Evolutionary conservation across 2,329 filamentous ascomycete genomes (phyloP), one percentile per base, ranked within the genome.

Genomic region (Fusarium begoniae): DNA sequence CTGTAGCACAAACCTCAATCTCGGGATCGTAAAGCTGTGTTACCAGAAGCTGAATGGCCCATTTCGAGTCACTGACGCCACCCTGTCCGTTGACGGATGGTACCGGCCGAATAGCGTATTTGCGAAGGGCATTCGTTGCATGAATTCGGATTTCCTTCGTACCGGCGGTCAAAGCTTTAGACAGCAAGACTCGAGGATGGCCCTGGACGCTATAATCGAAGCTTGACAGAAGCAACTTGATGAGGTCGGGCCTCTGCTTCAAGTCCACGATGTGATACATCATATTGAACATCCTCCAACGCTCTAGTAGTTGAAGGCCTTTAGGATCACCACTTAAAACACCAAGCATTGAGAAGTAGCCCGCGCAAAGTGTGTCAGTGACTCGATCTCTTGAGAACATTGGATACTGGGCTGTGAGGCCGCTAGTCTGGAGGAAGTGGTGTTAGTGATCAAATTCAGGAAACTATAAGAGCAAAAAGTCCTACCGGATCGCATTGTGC

Each of bases 241-340:
- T 94, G 67, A 99, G 86, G 81, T 99, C 96, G 51, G 96, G 94
- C 6, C 96, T 92, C 81, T 96, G 93, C 77, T 93, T 94, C 50
- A 98, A 87, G 79, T 98, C 96, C 66, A 98, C 90, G 70, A 99
- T 98, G 82, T 98, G 96, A 81, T 99, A 99, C 87, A 98, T 97
- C 94, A 99, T 99, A 82, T 98, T 98, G 84, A 98, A 95, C 88
- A 99, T 97, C 77, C 95, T 94, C 96, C 96, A 98, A 77, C 94
- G 88, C 81, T 98, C 96, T 79, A 99, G 90, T 84, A 99, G 96
- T 70, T 93, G 91, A 30, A 98, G 87, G 2, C 96, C 96, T 76
- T 92, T 94, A 0, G 89, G 85, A 78, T 98, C 94, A 60, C 92
- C 92, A 77, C 93, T 98, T 66, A 99, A 84, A 17, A 94, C 91